Base-by-base conservation (phyloP, 441 rosid genomes). In the Jatropha podagrica region DNA sequence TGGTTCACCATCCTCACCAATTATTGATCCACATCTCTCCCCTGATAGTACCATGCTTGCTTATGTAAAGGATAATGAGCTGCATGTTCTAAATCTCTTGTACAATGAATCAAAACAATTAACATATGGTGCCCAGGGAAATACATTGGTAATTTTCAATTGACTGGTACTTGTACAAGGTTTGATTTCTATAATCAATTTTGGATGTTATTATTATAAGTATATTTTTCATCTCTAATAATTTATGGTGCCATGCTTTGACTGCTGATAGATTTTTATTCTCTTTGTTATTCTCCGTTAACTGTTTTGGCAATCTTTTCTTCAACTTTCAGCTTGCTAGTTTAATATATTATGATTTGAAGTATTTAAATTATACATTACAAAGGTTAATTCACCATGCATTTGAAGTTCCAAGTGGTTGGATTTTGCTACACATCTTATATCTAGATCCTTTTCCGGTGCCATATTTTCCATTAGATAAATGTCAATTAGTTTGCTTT, bases 1-100 rank as follows among this genome's bases (percentile, higher is more conserved):
- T 52, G 89, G 88, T 77, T 73, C 87, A 44, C 75, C 94, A 40
- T 65, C 71, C 32, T 90, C 97, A 13, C 91, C 96, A 4, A 73
- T 93, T 72, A 89, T 91, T 17, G 99, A 95, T 86, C 94, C 98
- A 38, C 94, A 85, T 86, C 81, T 92, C 62, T 95, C 99, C 48
- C 96, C 93, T 55, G 95, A 95, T 81, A 96, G 98, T 61, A 82
- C 92, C 54, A 83, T 88, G 91, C 91, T 92, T 74, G 94, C 91
- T 74, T 95, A 85, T 73, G 80, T 91, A 40, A 86, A 80, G 84
- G 95, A 93, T 66, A 73, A 79, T 4, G 99, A 95, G 82, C 81
- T 95, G 76, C 90, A 92, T 82, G 91, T 91, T 71, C 76, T 89
- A 40, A 86, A 86, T 88, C 80, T 92, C 71, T 81, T 88, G 68